Evolutionary conservation across 371 early-diverging fungal species (phyloP).

Genomic region (Mortierella sp.): DNA sequence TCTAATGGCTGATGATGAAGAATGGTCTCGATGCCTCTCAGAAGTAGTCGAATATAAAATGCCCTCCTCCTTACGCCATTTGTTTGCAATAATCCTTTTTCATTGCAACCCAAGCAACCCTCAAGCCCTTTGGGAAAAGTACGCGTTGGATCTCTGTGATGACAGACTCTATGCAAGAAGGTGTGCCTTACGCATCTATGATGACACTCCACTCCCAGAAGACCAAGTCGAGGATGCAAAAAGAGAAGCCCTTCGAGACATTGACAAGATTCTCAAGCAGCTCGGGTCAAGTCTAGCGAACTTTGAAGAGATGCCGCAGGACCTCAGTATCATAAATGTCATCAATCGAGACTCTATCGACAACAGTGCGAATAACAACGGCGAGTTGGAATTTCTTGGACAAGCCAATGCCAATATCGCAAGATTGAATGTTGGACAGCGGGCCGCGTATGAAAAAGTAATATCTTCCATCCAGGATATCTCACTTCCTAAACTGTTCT

Average conservation of each 20-base stretch:
- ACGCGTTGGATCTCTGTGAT: conserved; percentile 8
- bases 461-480: neutral
- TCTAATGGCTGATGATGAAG: conserved; percentile 20
- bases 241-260: conserved; percentile 1
- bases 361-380: neutral
- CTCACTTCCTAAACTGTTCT: conserved; percentile 1
- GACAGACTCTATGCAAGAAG: conserved; percentile 4
- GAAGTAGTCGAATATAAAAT: conserved; percentile 21
- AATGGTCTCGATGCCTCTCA: conserved; percentile 22
- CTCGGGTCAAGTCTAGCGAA: conserved; percentile 11
- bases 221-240: conserved; percentile 2
- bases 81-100: conserved; percentile 28
- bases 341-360: neutral
- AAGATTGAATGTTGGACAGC: conserved; percentile 10
- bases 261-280: conserved; percentile 7
- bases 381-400: neutral
- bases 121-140: conserved; percentile 8
- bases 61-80: conserved; percentile 10
- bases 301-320: conserved; percentile 3
- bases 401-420: conserved; percentile 4
- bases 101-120: conserved; percentile 20
- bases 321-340: neutral
- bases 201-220: neutral
- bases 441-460: conserved; percentile 10
- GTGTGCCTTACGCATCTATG: too few relatives aligned